phyloP scores from a whole-genome alignment of 352 stramenopile genomes.

The Saprolegnia parasitica region DNA sequence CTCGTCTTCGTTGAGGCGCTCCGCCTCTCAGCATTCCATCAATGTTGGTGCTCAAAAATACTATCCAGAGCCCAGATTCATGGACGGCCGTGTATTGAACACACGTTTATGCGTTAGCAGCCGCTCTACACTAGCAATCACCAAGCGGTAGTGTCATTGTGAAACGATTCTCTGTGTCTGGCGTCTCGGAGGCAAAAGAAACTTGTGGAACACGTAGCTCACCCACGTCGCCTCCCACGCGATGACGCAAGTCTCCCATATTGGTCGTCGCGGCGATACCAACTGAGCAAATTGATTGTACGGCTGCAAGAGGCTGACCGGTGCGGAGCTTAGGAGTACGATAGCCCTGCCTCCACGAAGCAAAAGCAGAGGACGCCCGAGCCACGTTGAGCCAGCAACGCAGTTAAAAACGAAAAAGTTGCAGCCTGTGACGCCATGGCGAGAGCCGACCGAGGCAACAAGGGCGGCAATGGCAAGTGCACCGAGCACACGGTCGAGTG shows the following conservation, averaged over 20 bases:
- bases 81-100: too few species aligned
- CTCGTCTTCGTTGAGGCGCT: too few species aligned
- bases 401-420: constrained; percentile 19
- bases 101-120: too few species aligned
- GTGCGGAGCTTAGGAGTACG: constrained; percentile 9
- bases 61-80: too few species aligned
- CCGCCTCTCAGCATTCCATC: too few species aligned
- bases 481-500: neutral
- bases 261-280: neutral
- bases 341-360: constrained; percentile 1
- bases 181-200: neutral
- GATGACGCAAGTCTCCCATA: neutral
- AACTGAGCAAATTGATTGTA: neutral
- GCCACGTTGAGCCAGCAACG: constrained; percentile 5
- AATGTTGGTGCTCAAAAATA: too few species aligned
- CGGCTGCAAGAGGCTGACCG: neutral
- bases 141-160: too few species aligned
- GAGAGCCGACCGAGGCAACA: neutral
- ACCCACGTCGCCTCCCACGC: constrained; percentile 14
- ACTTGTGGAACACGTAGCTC: neutral
- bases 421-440: neutral
- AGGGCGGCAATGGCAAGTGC: neutral
- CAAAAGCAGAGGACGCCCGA: constrained; percentile 11
- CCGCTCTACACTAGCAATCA: too few species aligned
- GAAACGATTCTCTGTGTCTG: too few species aligned